phyloP scores from a whole-genome alignment of 371 early-diverging fungal species.

The Mortierella sp. region DNA sequence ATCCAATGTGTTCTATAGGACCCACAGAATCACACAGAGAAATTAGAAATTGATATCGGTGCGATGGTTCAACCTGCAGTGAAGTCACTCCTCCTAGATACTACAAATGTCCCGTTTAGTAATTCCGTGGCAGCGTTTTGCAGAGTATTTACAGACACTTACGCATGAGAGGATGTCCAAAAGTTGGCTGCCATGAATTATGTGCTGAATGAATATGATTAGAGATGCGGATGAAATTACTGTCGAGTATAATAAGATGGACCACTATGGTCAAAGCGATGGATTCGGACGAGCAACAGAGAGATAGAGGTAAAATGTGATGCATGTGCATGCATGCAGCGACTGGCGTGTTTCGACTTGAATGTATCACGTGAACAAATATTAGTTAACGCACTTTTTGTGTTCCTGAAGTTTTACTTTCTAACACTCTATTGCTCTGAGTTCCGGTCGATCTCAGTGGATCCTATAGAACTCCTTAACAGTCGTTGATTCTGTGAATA shows the following conservation, averaged over 20 bases:
- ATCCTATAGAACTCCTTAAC: too few species aligned
- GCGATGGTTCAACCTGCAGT: neutral
- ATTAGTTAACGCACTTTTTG: too few species aligned
- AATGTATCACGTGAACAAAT: too few species aligned
- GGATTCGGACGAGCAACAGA: neutral
- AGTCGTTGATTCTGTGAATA: too few species aligned
- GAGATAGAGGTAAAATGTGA: neutral
- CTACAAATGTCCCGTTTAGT: too few species aligned
- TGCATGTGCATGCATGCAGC: neutral
- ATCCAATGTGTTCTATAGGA: constrained; percentile 73
- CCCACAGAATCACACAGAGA: neutral
- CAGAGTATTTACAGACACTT: constrained; percentile 10
- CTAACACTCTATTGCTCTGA: too few species aligned
- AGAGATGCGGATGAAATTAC: constrained; percentile 11
- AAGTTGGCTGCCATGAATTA: constrained; percentile 81
- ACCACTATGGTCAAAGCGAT: neutral
- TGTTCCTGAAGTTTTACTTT: too few species aligned
- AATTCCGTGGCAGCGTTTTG: neutral
- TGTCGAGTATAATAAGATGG: neutral
- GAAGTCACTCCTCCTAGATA: neutral
- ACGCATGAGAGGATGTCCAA: constrained; percentile 82
- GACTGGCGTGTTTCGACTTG: neutral
- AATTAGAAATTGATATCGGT: neutral
- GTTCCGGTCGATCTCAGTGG: too few species aligned
- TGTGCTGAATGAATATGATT: neutral